These are phyloP conservation scores for Leishmania martiniquensis DNA, from an alignment of 208 protist species.

Conservation along the genomic window DNA sequence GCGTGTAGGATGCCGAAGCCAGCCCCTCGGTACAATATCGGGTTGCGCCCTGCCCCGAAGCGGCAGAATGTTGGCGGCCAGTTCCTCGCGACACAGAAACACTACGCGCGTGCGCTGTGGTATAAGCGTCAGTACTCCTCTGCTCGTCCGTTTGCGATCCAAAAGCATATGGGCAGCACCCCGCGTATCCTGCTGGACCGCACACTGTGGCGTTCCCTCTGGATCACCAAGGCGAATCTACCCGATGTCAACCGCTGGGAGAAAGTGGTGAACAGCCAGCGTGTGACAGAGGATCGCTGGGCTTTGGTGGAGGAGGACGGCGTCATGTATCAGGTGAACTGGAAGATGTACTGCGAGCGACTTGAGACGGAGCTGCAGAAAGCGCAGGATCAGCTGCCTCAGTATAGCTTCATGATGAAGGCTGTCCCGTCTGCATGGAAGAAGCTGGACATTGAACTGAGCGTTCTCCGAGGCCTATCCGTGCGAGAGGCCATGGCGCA, in stretches of 20 bases:
- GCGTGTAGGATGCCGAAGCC: conserved; percentile 28
- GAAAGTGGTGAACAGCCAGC: conserved; percentile 88
- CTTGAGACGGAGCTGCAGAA: conserved; percentile 86
- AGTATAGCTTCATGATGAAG: conserved; percentile 85
- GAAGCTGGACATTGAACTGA: conserved; percentile 91
- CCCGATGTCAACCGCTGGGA: conserved; percentile 90
- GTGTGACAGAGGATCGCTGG: conserved; percentile 88
- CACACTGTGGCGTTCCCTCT: conserved; percentile 73
- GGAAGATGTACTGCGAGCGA: conserved; percentile 90
- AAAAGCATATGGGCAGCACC: conserved; percentile 62
- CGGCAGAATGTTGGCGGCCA: conserved; percentile 82
- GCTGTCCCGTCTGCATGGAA: conserved; percentile 90
- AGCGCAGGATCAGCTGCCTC: conserved; percentile 82
- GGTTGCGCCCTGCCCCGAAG: conserved; percentile 46
- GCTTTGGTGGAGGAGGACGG: conserved; percentile 89
- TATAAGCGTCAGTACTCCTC: conserved; percentile 85
- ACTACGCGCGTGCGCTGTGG: conserved; percentile 76
- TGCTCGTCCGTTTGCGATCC: conserved; percentile 73
- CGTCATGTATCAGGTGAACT: conserved; percentile 86
- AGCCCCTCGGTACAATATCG: conserved; percentile 38
- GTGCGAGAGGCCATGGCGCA: conserved; percentile 90
- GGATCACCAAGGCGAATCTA: conserved; percentile 71
- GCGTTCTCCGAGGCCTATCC: conserved; percentile 84
- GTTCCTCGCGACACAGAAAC: conserved; percentile 80
- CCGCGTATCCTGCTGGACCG: conserved; percentile 88